Conservation (phyloP, 2,329 filamentous ascomycete genomes). For the Venturiaceae sp. region DNA sequence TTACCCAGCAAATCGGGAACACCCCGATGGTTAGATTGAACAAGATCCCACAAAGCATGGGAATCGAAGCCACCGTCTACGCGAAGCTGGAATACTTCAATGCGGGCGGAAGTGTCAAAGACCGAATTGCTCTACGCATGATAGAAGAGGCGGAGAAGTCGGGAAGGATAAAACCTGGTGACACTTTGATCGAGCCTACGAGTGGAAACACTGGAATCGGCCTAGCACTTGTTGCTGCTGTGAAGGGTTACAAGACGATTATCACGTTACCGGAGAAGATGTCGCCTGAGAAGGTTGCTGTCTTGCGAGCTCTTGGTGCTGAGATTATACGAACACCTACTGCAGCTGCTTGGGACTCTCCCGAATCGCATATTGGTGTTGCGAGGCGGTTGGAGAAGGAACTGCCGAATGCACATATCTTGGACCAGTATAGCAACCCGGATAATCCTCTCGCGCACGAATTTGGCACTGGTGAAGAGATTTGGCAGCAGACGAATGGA, state of each 20-base stretch:
- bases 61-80: slow-evolving; percentile 81
- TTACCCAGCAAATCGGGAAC: slow-evolving; percentile 85
- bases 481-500: slow-evolving; percentile 83
- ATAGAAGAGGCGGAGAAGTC: slow-evolving; percentile 87
- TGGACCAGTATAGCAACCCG: slow-evolving; percentile 88
- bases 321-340: slow-evolving; percentile 98
- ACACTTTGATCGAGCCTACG: slow-evolving; percentile 95
- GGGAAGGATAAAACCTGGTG: slow-evolving; percentile 91
- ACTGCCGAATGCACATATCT: slow-evolving; percentile 90
- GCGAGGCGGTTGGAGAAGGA: slow-evolving; percentile 85
- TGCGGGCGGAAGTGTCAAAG: slow-evolving; percentile 87
- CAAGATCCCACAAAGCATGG: slow-evolving; percentile 82
- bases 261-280: slow-evolving; percentile 99
- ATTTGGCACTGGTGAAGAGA: slow-evolving; percentile 87
- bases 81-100: slow-evolving; percentile 92
- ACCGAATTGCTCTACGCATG: slow-evolving; percentile 94
- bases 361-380: slow-evolving; percentile 95
- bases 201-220: slow-evolving; percentile 98
- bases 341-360: slow-evolving; percentile 86
- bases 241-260: slow-evolving; percentile 97
- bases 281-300: slow-evolving; percentile 95
- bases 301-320: slow-evolving; percentile 84
- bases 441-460: slow-evolving; percentile 95
- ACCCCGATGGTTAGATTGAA: slow-evolving; percentile 93
- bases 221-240: slow-evolving; percentile 82